A percentile compares a stretch with the other conserved stretches of the same genome.
These are phyloP conservation scores for Cylindricascospora bacillispora DNA, from an alignment of 1,139 yeast genomes.

Conservation along the genomic window DNA sequence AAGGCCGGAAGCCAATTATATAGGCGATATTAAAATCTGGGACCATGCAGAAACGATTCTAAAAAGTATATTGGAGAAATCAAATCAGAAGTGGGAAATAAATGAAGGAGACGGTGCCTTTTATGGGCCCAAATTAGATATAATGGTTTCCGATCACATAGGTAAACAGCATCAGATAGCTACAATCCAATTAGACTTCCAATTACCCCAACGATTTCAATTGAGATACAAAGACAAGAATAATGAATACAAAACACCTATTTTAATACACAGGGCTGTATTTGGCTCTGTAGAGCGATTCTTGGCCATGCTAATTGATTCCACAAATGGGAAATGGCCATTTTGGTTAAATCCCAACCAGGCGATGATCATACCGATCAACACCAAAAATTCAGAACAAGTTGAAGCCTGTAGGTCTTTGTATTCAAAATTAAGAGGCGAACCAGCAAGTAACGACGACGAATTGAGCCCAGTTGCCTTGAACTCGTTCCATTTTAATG, in stretches of 20 bases:
- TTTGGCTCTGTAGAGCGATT: slow-evolving; percentile 92
- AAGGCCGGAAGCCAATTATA: slow-evolving; percentile 62
- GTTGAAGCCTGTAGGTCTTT: slow-evolving; percentile 28
- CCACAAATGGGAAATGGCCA: slow-evolving; percentile 93
- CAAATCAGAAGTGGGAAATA: slow-evolving; percentile 55
- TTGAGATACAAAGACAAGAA: slow-evolving; percentile 49
- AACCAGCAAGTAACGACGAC: slow-evolving; percentile 8
- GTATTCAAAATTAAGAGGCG: slow-evolving; percentile 16
- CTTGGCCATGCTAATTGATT: slow-evolving; percentile 81
- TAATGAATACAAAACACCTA: slow-evolving; percentile 50
- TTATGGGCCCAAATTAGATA: slow-evolving; percentile 93
- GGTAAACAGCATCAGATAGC: slow-evolving; percentile 89
- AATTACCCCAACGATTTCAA: slow-evolving; percentile 76
- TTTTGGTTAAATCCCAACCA: slow-evolving; percentile 97
- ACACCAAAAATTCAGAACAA: slow-evolving; percentile 44
- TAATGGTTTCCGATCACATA: slow-evolving; percentile 70
- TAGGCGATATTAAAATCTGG: slow-evolving; percentile 82
- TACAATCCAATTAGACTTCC: slow-evolving; percentile 91
- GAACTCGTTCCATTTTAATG: slow-evolving; percentile 51
- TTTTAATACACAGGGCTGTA: slow-evolving; percentile 89
- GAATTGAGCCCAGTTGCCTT: slow-evolving; percentile 32
- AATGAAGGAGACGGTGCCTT: slow-evolving; percentile 96
- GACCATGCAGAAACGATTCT: slow-evolving; percentile 67
- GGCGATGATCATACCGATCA: slow-evolving; percentile 75
- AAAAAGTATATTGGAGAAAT: slow-evolving; percentile 46